phyloP scores from a whole-genome alignment of 2,329 filamentous ascomycete species.

The Penicillium sclerotiorum region DNA sequence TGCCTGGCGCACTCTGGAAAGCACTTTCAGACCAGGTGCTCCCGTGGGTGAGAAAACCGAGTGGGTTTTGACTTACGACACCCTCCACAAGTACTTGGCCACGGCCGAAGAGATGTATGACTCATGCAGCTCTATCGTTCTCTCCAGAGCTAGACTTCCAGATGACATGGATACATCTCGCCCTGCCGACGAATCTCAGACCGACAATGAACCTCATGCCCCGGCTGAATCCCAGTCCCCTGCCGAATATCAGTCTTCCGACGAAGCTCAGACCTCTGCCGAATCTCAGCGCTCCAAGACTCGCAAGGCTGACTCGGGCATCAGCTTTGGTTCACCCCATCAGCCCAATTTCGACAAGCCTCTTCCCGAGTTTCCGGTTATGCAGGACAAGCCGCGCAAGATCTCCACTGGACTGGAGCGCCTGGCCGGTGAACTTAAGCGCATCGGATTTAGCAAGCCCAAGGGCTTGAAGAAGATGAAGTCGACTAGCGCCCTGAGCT shows the following conservation, averaged over 20 bases:
- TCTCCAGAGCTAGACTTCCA: no score
- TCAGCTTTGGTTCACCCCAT: slow-evolving; percentile 40
- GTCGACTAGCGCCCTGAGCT: slow-evolving; percentile 56
- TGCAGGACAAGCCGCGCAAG: slow-evolving; percentile 25
- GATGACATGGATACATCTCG: no score
- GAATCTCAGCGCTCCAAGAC: no score
- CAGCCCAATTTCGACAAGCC: slow-evolving; percentile 44
- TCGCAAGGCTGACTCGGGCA: slow-evolving; percentile 65
- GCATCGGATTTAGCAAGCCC: slow-evolving; percentile 35
- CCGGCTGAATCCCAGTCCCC: no score
- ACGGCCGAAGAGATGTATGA: no score
- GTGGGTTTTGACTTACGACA: slow-evolving; percentile 55
- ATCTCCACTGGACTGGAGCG: slow-evolving; percentile 53
- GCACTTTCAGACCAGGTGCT: slow-evolving; percentile 57
- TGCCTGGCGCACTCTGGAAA: no score
- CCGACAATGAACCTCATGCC: no score
- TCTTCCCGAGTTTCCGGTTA: slow-evolving; percentile 41
- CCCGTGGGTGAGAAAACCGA: slow-evolving; percentile 55
- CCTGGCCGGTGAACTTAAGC: slow-evolving; percentile 61
- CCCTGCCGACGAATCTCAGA: no score
- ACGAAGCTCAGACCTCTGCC: no score
- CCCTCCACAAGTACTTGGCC: no score
- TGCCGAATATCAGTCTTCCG: no score
- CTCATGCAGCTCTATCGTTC: no score
- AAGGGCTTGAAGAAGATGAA: slow-evolving; percentile 49